Evolutionary conservation across 345 rosid species (phyloP).

Genomic region (Mallotus nudiflorus): DNA sequence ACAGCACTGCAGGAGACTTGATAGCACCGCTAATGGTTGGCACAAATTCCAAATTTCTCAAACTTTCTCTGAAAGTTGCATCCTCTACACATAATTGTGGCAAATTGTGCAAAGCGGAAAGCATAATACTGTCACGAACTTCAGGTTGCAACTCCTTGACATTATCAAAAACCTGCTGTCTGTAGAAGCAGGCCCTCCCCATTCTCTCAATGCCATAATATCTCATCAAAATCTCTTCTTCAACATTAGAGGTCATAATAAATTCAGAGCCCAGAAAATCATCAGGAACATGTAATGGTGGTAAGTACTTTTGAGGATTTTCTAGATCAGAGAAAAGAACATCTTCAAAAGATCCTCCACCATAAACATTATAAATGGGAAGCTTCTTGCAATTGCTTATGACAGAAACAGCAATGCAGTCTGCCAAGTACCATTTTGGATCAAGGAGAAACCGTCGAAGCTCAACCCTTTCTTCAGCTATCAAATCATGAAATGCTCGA

Average conservation of each 20-base stretch:
- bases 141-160: constrained; percentile 67
- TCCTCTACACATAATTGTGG: constrained; percentile 88
- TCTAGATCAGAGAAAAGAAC: constrained; percentile 66
- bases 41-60: constrained; percentile 79
- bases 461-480: constrained; percentile 70
- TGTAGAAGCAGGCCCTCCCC: constrained; percentile 74
- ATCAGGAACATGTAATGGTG: constrained; percentile 67
- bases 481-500: constrained; percentile 43
- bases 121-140: constrained; percentile 70
- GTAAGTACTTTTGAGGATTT: constrained; percentile 70
- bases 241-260: constrained; percentile 49
- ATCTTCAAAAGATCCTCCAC: constrained; percentile 47
- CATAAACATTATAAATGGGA: constrained; percentile 68
- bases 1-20: constrained; percentile 62
- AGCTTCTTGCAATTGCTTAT: constrained; percentile 64
- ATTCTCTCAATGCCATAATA: constrained; percentile 74
- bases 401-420: constrained; percentile 42
- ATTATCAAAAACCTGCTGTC: constrained; percentile 60
- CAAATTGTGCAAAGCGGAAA: constrained; percentile 71
- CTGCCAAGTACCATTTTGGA: constrained; percentile 80
- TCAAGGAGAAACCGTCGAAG: constrained; percentile 74
- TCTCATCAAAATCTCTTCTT: constrained; percentile 68
- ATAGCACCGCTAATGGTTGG: constrained; percentile 64
- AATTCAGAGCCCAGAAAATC: constrained; percentile 69
- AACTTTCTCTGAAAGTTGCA: constrained; percentile 54